These are phyloP conservation scores for Colletotrichum sidae DNA, from an alignment of 2,329 filamentous ascomycete species.

Conservation along the genomic window DNA sequence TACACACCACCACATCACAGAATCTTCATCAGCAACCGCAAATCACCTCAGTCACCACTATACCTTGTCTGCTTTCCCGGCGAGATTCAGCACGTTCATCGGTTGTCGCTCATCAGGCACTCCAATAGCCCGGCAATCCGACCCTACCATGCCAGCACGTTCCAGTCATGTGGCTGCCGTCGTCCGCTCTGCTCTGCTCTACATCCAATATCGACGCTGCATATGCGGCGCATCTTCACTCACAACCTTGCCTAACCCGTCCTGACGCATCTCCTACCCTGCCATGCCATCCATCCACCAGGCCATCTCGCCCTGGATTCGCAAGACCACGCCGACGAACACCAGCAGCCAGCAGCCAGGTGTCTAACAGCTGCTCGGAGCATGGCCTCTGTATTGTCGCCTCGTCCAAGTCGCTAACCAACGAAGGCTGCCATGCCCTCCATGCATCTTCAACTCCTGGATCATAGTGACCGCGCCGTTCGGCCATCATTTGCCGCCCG, in stretches of 20 bases:
- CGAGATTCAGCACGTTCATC: conserved; percentile 33
- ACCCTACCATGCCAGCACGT: conserved; percentile 28
- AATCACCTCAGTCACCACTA: conserved; percentile 24
- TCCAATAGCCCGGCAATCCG: conserved; percentile 24
- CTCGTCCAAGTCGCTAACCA: conserved; percentile 11
- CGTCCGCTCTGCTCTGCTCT: conserved; percentile 5
- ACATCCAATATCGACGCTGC: conserved; percentile 12
- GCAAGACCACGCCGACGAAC: not conserved
- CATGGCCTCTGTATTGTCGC: conserved; percentile 5
- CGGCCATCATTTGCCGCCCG: not conserved
- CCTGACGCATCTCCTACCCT: not conserved
- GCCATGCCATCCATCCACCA: not conserved
- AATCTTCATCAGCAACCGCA: conserved; percentile 2
- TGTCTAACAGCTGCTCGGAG: conserved; percentile 12
- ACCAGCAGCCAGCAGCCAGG: not conserved
- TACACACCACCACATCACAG: conserved; percentile 7
- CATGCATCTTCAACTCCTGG: not conserved
- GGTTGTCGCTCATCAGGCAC: conserved; percentile 13
- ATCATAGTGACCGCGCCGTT: not conserved
- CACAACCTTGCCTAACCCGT: conserved; percentile 6
- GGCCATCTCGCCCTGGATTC: too few relatives aligned
- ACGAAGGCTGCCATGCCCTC: not conserved
- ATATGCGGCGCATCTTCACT: conserved; percentile 24
- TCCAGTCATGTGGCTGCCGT: conserved; percentile 29
- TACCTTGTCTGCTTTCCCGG: conserved; percentile 8